These are phyloP conservation scores for Pseudocercospora crystallina DNA, from an alignment of 2,329 filamentous ascomycete genomes.

Conservation along the genomic window DNA sequence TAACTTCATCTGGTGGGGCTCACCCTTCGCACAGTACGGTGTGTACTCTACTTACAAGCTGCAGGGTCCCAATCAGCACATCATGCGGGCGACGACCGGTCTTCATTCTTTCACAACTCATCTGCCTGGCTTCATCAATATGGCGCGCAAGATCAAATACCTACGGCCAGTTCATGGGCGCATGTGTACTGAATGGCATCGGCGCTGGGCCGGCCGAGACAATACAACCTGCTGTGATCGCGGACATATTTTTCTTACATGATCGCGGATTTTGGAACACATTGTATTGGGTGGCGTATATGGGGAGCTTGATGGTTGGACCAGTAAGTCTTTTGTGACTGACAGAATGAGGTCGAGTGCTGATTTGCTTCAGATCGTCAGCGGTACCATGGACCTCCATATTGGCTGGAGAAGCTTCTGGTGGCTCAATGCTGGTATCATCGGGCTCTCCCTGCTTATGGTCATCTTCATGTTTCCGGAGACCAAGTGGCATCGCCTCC, in stretches of 20 bases:
- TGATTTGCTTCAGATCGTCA: conserved; percentile 50
- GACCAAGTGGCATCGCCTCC: conserved; percentile 57
- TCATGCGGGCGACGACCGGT: conserved; percentile 58
- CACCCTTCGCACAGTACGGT: too few relatives aligned
- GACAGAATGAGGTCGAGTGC: neutral
- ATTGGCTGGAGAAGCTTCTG: conserved; percentile 63
- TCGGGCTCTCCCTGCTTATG: conserved; percentile 52
- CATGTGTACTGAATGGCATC: conserved; percentile 61
- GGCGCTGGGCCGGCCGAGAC: conserved; percentile 64
- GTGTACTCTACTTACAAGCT: neutral
- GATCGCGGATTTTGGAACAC: conserved; percentile 64
- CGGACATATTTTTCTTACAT: conserved; percentile 62
- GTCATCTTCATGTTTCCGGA: conserved; percentile 63
- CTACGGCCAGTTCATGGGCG: conserved; percentile 64
- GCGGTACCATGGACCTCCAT: conserved; percentile 60
- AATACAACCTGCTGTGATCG: conserved; percentile 62
- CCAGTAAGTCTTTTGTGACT: conserved; percentile 10
- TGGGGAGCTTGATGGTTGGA: conserved; percentile 61
- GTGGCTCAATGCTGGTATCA: conserved; percentile 63
- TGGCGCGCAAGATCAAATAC: conserved; percentile 59
- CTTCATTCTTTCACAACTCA: conserved; percentile 52
- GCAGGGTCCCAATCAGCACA: conserved; percentile 56
- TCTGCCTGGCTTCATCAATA: conserved; percentile 55
- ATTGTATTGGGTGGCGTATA: conserved; percentile 62
- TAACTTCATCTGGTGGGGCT: conserved; percentile 58